Base-by-base conservation (phyloP, 179 eudicot genomes). In the Actinidia arguta region DNA sequence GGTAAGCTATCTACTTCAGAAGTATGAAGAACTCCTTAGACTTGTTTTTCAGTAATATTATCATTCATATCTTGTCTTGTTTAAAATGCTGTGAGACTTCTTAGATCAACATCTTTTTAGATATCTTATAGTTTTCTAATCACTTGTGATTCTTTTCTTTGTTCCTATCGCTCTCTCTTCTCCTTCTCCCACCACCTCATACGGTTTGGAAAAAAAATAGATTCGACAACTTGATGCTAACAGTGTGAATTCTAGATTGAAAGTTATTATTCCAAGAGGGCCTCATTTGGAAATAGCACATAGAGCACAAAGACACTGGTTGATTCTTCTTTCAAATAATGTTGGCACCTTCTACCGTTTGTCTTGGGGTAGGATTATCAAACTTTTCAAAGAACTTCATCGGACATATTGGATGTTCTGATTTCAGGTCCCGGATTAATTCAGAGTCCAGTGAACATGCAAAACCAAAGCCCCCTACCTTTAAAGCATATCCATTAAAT, bases 291-390 rank as follows among this genome's bases (percentile, higher is more conserved):
- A 90, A 89, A 93, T 98, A 44, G 89, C 90, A 54, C 80, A 80
- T 36, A 90, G 94, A 86, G 95, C 93, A 64, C 90, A 90, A 83
- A 86, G 83, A 66, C 87, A 86, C 10, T 88, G 95, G 98, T 95
- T 75, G n/a, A 5, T 46, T 24, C 64, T 67, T 79, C 72, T 72
- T 13, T 64, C 67, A 63, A 18, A 75, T 27, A 4, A 24, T 68
- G 56, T 20, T 52, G 42, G 44, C 75, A 14, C 25, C 55, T 73
- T 18, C 9, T 47, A 61, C 63, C 13, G 3, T 61, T 9, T 24
- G 13, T 55, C 50, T 76, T 46, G 4, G 22, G 6, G 13, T 44
- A 54, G 44, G 76, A 48, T 61, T 44, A 42, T 70, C 70, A 73
- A 71, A 48, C 51, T 24, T 68, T 69, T 44, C 69, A 44, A 39